Percentiles rank a stretch among this genome's conserved stretches.
phyloP scores from a whole-genome alignment of 768 basidiomycete genomes.

The Russula abietina region DNA sequence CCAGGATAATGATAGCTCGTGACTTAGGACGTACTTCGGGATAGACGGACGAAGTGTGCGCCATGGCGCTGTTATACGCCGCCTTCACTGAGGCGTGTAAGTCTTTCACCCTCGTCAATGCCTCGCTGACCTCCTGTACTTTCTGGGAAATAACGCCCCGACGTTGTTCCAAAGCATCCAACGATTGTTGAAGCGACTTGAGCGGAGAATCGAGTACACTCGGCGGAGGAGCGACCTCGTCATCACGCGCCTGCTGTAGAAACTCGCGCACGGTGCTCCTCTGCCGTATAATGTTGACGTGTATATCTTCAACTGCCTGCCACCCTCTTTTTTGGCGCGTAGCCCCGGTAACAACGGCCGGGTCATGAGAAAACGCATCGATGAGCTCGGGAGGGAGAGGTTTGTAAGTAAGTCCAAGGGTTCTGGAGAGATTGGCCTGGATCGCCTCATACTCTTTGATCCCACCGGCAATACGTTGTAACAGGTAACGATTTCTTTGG shows the following conservation, averaged over 20 bases:
- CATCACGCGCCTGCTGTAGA: slow-evolving; percentile 9
- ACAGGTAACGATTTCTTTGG: slow-evolving; percentile 57
- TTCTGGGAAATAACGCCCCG: slow-evolving; percentile 41
- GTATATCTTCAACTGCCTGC: slow-evolving; percentile 72
- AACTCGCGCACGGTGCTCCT: slow-evolving; percentile 35
- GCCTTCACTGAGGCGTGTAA: slow-evolving; percentile 53
- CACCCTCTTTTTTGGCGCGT: slow-evolving; percentile 59
- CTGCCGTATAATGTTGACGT: slow-evolving; percentile 56
- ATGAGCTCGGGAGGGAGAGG: slow-evolving; percentile 59
- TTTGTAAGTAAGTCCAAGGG: slow-evolving; percentile 43
- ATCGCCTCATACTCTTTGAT: slow-evolving; percentile 62
- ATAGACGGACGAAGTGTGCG: slow-evolving; percentile 69
- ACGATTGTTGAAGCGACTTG: slow-evolving; percentile 40
- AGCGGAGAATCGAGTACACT: slow-evolving; percentile 48
- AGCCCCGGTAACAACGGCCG: slow-evolving; percentile 62
- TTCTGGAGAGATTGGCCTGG: slow-evolving; percentile 45
- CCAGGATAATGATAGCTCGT: neutral
- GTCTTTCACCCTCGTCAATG: slow-evolving; percentile 48
- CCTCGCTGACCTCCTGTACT: slow-evolving; percentile 44
- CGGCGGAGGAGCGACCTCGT: slow-evolving; percentile 32
- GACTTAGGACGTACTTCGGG: slow-evolving; percentile 50
- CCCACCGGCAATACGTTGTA: slow-evolving; percentile 56
- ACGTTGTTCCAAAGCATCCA: slow-evolving; percentile 47
- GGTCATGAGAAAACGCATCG: slow-evolving; percentile 72
- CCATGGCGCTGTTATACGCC: slow-evolving; percentile 57